Conservation (phyloP, 768 basidiomycete genomes). For the Suillus ampliporus region DNA sequence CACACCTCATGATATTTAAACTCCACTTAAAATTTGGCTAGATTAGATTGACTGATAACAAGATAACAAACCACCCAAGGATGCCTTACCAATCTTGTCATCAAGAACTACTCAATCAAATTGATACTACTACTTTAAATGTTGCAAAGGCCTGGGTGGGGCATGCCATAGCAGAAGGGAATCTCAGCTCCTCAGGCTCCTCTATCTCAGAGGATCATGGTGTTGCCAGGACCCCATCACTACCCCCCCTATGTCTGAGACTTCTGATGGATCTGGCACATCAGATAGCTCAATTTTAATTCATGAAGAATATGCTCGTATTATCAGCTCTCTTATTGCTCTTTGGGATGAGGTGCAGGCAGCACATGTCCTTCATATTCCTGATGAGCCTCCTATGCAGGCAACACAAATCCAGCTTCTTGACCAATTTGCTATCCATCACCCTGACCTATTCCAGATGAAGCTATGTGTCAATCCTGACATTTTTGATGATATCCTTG, state of each 20-base stretch:
- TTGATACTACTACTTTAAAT: neutral
- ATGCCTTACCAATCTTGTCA: neutral
- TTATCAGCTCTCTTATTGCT: neutral
- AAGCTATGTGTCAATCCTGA: slow-evolving; percentile 31
- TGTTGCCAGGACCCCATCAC: neutral
- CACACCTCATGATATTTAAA: neutral
- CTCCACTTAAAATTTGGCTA: neutral
- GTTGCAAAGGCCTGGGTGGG: neutral
- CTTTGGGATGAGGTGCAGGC: neutral
- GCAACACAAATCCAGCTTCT: neutral
- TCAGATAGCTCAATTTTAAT: neutral
- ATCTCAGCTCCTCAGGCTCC: neutral
- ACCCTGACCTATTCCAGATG: slow-evolving; percentile 10
- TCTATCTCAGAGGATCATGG: slow-evolving; percentile 1
- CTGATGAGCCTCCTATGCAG: neutral
- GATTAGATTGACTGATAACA: neutral
- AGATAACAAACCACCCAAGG: neutral
- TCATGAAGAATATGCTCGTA: neutral
- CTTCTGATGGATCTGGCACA: neutral
- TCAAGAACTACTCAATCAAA: neutral
- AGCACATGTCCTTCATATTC: neutral
- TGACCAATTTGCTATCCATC: neutral
- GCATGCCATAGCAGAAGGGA: neutral
- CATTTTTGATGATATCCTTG: slow-evolving; percentile 29
- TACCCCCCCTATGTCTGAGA: neutral